A percentile compares a stretch with the other conserved stretches of the same genome.
These are phyloP conservation scores for Exophiala lecanii-corni DNA, from an alignment of 2,329 filamentous ascomycete species.

Conservation along the genomic window DNA sequence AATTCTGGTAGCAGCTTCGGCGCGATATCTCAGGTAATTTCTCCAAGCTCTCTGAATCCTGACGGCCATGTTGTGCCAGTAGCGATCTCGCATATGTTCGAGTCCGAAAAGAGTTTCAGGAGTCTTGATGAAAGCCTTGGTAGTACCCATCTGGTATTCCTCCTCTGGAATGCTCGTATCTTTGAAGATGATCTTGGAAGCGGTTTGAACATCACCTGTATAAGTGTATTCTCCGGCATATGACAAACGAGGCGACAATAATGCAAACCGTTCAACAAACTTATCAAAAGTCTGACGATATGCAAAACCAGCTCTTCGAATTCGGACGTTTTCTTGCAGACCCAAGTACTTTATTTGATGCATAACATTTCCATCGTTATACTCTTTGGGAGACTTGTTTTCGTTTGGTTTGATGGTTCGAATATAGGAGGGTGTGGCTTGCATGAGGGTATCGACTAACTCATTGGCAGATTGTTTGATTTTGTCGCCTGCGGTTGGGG, in stretches of 20 bases:
- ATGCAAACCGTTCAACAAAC: conserved; percentile 95
- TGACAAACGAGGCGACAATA: conserved; percentile 87
- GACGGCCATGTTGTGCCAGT: conserved; percentile 99
- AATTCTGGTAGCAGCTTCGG: conserved; percentile 87
- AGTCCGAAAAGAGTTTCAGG: conserved; percentile 94
- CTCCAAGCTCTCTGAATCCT: conserved; percentile 96
- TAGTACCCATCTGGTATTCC: conserved; percentile 95
- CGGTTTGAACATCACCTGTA: conserved; percentile 81
- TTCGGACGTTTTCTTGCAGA: conserved; percentile 98
- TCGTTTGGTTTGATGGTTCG: conserved; percentile 99
- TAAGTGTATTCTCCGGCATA: conserved; percentile 98
- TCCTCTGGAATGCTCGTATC: conserved; percentile 93
- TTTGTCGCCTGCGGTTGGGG: conserved; percentile 95
- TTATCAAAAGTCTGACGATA: conserved; percentile 97
- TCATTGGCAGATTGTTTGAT: conserved; percentile 94
- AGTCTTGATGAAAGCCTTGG: conserved; percentile 96
- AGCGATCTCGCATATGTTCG: conserved; percentile 94
- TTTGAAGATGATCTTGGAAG: conserved; percentile 86
- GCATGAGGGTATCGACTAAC: conserved; percentile 91
- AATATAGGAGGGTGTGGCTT: conserved; percentile 94
- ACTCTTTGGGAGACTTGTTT: conserved; percentile 92
- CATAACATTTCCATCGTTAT: conserved; percentile 84
- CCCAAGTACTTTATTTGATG: conserved; percentile 99
- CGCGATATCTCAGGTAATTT: conserved; percentile 87
- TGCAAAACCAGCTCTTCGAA: conserved; percentile 91